These are phyloP conservation scores for Volutella citrinella DNA, from an alignment of 2,329 filamentous ascomycete genomes.

Conservation along the genomic window DNA sequence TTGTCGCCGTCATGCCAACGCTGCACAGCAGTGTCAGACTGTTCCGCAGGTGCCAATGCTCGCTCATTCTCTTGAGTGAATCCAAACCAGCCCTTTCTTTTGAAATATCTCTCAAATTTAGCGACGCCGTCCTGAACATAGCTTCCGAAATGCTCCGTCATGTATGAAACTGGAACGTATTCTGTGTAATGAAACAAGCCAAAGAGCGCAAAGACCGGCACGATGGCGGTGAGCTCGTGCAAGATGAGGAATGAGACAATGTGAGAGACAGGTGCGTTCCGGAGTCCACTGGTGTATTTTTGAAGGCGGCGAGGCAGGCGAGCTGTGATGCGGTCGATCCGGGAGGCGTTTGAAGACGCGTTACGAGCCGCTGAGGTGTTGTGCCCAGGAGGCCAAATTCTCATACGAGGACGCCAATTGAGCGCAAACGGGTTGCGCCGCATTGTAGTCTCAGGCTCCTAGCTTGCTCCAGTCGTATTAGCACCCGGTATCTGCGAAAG, in stretches of 20 bases:
- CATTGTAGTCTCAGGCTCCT: no score
- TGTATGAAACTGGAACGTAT: slow-evolving; percentile 62
- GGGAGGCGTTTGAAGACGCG: slow-evolving; percentile 32
- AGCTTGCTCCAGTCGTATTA: no score
- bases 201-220: slow-evolving; percentile 74
- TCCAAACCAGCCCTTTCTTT: slow-evolving; percentile 77
- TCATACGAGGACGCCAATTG: slow-evolving; percentile 20
- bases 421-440: slow-evolving; percentile 17
- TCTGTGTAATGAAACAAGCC: slow-evolving; percentile 76
- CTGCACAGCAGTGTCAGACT: slow-evolving; percentile 28
- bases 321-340: slow-evolving; percentile 44
- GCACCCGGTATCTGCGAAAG: no score
- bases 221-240: slow-evolving; percentile 85
- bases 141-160: slow-evolving; percentile 46
- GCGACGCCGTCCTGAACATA: slow-evolving; percentile 62
- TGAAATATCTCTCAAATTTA: slow-evolving; percentile 75
- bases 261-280: slow-evolving; percentile 76
- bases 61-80: slow-evolving; percentile 37
- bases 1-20: slow-evolving; percentile 38
- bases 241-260: slow-evolving; percentile 82
- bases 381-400: slow-evolving; percentile 8
- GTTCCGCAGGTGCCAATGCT: slow-evolving; percentile 2
- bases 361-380: slow-evolving; percentile 12
- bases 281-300: slow-evolving; percentile 66
- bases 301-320: slow-evolving; percentile 66